Evolutionary conservation across 805 yeast species (phyloP).

Genomic region (Cyberlindnera subsufficiens): DNA sequence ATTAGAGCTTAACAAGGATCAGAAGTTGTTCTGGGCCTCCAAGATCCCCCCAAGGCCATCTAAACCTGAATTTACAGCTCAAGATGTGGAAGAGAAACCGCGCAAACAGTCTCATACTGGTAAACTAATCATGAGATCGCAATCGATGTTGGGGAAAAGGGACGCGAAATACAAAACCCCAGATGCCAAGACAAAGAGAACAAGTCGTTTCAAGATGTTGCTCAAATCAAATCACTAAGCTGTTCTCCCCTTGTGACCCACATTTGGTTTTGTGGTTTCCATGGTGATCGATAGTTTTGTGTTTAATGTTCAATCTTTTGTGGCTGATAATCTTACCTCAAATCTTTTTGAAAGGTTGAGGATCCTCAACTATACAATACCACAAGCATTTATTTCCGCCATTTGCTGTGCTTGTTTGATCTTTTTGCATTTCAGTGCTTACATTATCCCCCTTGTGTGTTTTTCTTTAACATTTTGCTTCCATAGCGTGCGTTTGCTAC

Average conservation of each 20-base stretch:
- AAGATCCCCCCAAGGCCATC: conserved; percentile 24
- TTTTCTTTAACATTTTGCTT: background rate
- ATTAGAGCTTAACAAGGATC: conserved; percentile 37
- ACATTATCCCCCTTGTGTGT: background rate
- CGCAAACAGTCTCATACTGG: background rate
- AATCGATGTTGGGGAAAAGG: conserved; percentile 3
- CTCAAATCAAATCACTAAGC: conserved; percentile 3
- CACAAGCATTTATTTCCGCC: background rate
- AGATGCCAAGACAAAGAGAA: conserved; percentile 4
- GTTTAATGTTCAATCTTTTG: background rate
- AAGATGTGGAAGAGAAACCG: background rate
- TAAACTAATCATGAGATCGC: conserved; percentile 6
- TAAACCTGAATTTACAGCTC: background rate
- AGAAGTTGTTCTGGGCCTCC: conserved; percentile 48
- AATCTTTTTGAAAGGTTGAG: too few species aligned
- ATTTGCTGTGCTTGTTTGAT: background rate
- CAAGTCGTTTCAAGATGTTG: conserved; percentile 8
- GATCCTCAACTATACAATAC: too few species aligned
- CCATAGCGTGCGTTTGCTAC: too few species aligned
- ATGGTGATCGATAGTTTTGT: background rate
- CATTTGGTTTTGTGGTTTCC: background rate
- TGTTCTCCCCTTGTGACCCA: too few species aligned
- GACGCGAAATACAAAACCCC: background rate
- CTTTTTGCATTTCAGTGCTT: background rate
- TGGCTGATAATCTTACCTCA: background rate